Conservation (phyloP, 768 basidiomycete genomes). For the Lentinus brumalis region DNA sequence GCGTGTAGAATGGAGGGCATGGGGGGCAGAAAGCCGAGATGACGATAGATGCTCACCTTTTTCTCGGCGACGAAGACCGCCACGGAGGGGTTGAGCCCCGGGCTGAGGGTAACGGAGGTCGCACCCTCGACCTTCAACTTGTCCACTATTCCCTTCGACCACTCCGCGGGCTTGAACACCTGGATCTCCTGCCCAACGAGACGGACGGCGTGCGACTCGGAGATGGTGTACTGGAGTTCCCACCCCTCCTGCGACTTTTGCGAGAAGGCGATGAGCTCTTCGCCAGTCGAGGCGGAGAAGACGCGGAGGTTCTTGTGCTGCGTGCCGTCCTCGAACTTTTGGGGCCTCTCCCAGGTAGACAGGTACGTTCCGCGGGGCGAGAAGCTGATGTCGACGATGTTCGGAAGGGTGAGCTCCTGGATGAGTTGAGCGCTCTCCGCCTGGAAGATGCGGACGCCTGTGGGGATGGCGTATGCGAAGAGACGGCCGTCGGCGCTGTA, state of each 20-base stretch:
- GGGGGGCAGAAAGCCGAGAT: neutral
- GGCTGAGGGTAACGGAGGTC: conserved; percentile 74
- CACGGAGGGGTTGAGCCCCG: conserved; percentile 84
- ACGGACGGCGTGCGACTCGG: conserved; percentile 83
- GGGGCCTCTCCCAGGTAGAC: conserved; percentile 94
- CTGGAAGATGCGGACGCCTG: conserved; percentile 77
- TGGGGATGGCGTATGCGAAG: conserved; percentile 81
- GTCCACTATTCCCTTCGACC: conserved; percentile 76
- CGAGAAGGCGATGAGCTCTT: conserved; percentile 83
- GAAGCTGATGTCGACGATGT: conserved; percentile 83
- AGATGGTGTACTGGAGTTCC: conserved; percentile 89
- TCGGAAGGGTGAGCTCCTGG: conserved; percentile 72
- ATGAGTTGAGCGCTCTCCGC: conserved; percentile 73
- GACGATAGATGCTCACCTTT: conserved; percentile 55
- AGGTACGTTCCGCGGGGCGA: conserved; percentile 93
- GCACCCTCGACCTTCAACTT: conserved; percentile 85
- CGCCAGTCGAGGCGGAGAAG: conserved; percentile 83
- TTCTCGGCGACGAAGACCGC: conserved; percentile 94
- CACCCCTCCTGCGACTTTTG: conserved; percentile 93
- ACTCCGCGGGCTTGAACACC: conserved; percentile 79
- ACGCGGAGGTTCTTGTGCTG: conserved; percentile 95
- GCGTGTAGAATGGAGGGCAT: neutral
- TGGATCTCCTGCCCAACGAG: conserved; percentile 82
- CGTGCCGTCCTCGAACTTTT: conserved; percentile 85
- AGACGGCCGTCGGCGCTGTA: conserved; percentile 89